Evolutionary conservation across 2,329 filamentous ascomycete species (phyloP).

Genomic region (Gnomoniopsis sp.): DNA sequence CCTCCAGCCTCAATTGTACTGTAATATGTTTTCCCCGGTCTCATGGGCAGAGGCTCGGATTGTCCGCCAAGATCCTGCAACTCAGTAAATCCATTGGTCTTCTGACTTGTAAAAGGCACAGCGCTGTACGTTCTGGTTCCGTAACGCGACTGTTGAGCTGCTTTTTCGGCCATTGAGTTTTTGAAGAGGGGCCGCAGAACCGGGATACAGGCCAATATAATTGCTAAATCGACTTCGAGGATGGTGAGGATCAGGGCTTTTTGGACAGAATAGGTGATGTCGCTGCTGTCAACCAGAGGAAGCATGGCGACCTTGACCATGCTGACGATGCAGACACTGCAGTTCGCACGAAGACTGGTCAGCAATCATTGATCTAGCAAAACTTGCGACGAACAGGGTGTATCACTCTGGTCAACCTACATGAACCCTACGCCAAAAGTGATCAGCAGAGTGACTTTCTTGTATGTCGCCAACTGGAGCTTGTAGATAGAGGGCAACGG

Average conservation of each 20-base stretch:
- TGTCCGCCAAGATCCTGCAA: neutral
- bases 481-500: slow-evolving; percentile 6
- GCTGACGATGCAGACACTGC: slow-evolving; percentile 16
- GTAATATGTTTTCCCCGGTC: slow-evolving; percentile 1
- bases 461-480: slow-evolving; percentile 5
- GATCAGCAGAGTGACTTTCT: slow-evolving; percentile 5
- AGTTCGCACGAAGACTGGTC: no score
- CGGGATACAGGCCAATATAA: slow-evolving; percentile 13
- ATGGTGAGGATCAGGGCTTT: slow-evolving; percentile 10
- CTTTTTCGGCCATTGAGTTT: neutral
- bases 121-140: neutral
- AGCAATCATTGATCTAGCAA: no score
- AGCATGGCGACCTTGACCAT: slow-evolving; percentile 10
- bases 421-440: slow-evolving; percentile 6
- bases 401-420: slow-evolving; percentile 2
- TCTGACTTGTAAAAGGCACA: neutral
- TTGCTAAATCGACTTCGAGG: slow-evolving; percentile 8
- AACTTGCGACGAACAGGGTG: neutral
- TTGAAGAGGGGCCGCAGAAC: slow-evolving; percentile 13
- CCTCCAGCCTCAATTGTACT: neutral
- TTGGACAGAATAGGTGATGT: slow-evolving; percentile 5
- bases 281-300: slow-evolving; percentile 8
- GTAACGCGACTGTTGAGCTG: neutral
- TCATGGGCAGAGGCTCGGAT: neutral
- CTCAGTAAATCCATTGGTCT: neutral